Conservation (phyloP, 805 yeast genomes). For the Yamadazyma philogaea region DNA sequence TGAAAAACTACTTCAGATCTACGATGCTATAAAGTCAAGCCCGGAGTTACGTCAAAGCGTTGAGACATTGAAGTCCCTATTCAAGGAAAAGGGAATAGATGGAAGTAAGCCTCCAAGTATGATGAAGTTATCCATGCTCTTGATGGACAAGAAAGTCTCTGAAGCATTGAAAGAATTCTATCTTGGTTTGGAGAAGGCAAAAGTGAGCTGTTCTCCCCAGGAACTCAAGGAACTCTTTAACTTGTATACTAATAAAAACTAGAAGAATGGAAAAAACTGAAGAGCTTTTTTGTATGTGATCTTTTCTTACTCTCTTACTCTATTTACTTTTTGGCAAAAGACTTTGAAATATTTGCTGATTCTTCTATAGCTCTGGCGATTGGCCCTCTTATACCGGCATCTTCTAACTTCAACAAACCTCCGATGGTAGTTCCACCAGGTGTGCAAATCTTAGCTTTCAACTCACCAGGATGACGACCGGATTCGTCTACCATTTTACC, state of each 20-base stretch:
- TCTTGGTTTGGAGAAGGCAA: slow-evolving; percentile 29
- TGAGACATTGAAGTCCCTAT: slow-evolving; percentile 28
- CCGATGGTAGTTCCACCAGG: slow-evolving; percentile 99
- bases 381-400: slow-evolving; percentile 80
- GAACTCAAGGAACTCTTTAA: slow-evolving; percentile 21
- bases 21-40: slow-evolving; percentile 11
- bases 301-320: slow-evolving; percentile 23
- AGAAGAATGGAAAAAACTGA: neutral
- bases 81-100: slow-evolving; percentile 30
- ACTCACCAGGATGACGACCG: slow-evolving; percentile 82
- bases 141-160: slow-evolving; percentile 36
- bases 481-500: slow-evolving; percentile 83
- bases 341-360: slow-evolving; percentile 77
- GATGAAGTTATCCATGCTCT: slow-evolving; percentile 34
- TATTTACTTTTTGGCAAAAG: slow-evolving; percentile 37
- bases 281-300: neutral
- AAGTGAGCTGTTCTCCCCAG: slow-evolving; percentile 28
- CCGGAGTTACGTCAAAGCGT: slow-evolving; percentile 32
- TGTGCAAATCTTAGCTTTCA: slow-evolving; percentile 86
- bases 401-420: slow-evolving; percentile 90
- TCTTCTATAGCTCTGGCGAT: slow-evolving; percentile 87
- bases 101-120: slow-evolving; percentile 32
- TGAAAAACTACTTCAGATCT: slow-evolving; percentile 5
- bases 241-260: slow-evolving; percentile 1
- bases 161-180: slow-evolving; percentile 26